Evolutionary conservation across 2,329 filamentous ascomycete species (phyloP).

Genomic region (Fusarium fracticaudum): DNA sequence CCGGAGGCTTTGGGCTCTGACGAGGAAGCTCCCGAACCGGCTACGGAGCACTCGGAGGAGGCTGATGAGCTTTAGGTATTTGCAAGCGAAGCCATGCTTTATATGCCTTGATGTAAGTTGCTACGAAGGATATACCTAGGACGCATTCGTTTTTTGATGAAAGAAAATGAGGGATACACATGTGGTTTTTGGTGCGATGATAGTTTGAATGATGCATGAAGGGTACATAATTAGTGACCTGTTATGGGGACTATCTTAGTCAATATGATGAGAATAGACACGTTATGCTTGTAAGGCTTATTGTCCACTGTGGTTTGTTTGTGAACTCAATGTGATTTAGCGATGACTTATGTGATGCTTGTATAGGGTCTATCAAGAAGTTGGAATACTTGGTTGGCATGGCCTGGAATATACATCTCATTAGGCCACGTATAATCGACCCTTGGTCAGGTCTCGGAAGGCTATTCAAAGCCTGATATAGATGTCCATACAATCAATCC

Average conservation of each 20-base stretch:
- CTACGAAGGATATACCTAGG: slow-evolving; percentile 43
- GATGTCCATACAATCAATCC: slow-evolving; percentile 90
- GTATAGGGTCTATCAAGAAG: not conserved
- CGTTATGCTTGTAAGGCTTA: slow-evolving; percentile 10
- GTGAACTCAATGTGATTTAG: slow-evolving; percentile 1
- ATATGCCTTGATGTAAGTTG: slow-evolving; percentile 40
- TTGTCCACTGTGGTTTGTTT: not conserved
- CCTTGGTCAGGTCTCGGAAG: not conserved
- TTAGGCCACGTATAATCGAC: not conserved
- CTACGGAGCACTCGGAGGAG: slow-evolving; percentile 6
- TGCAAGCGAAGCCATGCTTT: slow-evolving; percentile 29
- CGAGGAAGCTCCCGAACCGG: not conserved
- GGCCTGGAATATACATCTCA: slow-evolving; percentile 8
- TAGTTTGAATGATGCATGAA: slow-evolving; percentile 38
- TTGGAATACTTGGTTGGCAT: not conserved
- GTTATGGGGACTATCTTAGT: slow-evolving; percentile 13
- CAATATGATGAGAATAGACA: slow-evolving; percentile 34
- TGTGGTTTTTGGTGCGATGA: slow-evolving; percentile 25
- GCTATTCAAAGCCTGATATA: slow-evolving; percentile 74
- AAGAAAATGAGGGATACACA: slow-evolving; percentile 28
- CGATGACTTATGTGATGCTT: not conserved
- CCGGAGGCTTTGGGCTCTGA: not conserved
- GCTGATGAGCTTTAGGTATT: slow-evolving; percentile 26
- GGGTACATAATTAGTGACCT: slow-evolving; percentile 35
- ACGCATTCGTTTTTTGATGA: slow-evolving; percentile 38